A percentile compares a stretch with the other conserved stretches of the same genome.
Evolutionary conservation across 1,284 basidiomycete species (phyloP).

Genomic region (Inonotus obliquus): DNA sequence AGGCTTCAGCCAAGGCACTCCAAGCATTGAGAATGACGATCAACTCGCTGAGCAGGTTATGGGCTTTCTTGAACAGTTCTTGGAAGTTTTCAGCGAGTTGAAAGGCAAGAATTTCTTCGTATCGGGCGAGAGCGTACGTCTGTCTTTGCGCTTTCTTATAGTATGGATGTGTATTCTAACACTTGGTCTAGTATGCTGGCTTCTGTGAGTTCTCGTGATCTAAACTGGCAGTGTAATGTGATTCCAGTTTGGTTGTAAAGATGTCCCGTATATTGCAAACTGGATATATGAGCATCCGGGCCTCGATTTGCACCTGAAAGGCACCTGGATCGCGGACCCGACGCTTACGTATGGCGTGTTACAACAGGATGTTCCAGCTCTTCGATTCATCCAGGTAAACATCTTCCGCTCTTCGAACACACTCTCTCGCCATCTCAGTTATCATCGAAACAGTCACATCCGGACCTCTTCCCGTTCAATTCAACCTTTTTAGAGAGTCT

Average conservation of each 20-base stretch:
- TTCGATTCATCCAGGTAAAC: constrained; percentile 33
- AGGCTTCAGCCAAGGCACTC: constrained; percentile 33
- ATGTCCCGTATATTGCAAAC: constrained; percentile 38
- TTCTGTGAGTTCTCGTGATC: constrained; percentile 28
- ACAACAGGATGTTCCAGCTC: constrained; percentile 36
- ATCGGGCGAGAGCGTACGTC: constrained; percentile 35
- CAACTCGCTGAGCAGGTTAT: constrained; percentile 34
- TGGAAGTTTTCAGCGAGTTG: constrained; percentile 35
- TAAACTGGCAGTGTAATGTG: too few relatives aligned
- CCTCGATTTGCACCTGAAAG: constrained; percentile 33
- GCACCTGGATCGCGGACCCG: constrained; percentile 38
- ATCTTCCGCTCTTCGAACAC: not conserved
- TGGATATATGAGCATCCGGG: constrained; percentile 36
- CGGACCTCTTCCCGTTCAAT: constrained; percentile 46
- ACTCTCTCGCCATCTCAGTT: not conserved
- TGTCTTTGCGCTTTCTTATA: not conserved
- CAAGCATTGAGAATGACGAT: constrained; percentile 34
- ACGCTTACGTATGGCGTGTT: constrained; percentile 32
- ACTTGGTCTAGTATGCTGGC: constrained; percentile 31
- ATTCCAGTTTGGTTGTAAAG: too few relatives aligned
- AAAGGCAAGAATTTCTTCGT: constrained; percentile 36
- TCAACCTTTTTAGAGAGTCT: constrained; percentile 30
- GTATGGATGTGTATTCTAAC: not conserved
- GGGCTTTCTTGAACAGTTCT: constrained; percentile 36
- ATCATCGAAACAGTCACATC: constrained; percentile 35